Evolutionary conservation across 345 rosid genomes (phyloP), one percentile per base, ranked within the genome.

Genomic region (Euphorbia peplus): DNA sequence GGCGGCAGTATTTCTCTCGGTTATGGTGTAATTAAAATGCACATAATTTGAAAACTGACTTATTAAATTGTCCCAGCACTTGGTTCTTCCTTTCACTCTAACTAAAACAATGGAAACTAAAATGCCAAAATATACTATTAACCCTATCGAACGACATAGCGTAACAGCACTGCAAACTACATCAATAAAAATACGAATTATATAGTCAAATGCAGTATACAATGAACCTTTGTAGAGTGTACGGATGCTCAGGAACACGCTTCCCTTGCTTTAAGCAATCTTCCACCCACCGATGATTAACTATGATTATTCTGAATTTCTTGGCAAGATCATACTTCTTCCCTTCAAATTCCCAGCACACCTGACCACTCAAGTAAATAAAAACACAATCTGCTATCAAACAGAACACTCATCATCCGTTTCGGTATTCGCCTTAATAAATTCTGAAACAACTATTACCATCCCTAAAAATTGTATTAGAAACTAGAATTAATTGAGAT

Each of bases 231-330:
- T 82, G 78, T 70, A 76, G 62, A 72, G 50, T 77, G 67, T 90
- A 91, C 35, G 93, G 88, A 16, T 59, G 64, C 76, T 90, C 97
- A 0, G 88, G 78, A 35, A 91, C 82, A 72, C 85, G 87, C 63
- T 73, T 80, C 42, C 87, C 83, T 81, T 83, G 71, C 82, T 74
- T 87, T 47, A 87, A 26, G 35, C 98, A 95, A 64, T 90, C 92
- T 79, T 90, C 93, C 0, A 95, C 70, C 99, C 99, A 95, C 37
- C 76, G 82, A 77, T 95, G 98, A 69, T 91, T 91, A 0, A 95
- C 93, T 2, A 88, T 67, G 21, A 56, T 61, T 0, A 86, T 82
- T 61, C 59, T 57, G 0, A 91, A 90, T 75, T 84, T 85, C 73
- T 73, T 85, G 1, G 96, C 92, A 44, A 90, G 87, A 25, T 74